Conservation (phyloP, 2,329 filamentous ascomycete species). For the Epicoccum nigrum region DNA sequence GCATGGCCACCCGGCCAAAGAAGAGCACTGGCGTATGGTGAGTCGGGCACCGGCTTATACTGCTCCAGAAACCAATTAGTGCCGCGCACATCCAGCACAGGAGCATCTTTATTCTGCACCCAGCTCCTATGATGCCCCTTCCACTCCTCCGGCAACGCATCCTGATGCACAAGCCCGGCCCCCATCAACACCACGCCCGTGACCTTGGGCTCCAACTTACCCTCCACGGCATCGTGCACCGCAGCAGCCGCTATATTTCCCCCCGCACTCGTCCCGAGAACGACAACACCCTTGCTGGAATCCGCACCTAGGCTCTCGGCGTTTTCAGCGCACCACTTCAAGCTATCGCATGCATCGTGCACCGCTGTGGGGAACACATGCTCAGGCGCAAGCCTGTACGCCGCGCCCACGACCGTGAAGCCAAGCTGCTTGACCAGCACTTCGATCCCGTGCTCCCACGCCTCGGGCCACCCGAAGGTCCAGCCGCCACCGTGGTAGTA, state of each 20-base stretch:
- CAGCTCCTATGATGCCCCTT: conserved; percentile 20
- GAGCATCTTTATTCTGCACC: conserved; percentile 23
- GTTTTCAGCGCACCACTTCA: conserved; percentile 26
- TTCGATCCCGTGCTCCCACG: conserved; percentile 48
- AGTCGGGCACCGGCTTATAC: conserved; percentile 41
- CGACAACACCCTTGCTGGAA: conserved; percentile 22
- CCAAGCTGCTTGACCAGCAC: conserved; percentile 3
- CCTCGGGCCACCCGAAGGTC: conserved; percentile 48
- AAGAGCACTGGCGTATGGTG: conserved; percentile 33
- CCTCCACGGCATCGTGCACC: conserved; percentile 25
- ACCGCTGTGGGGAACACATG: conserved; percentile 31
- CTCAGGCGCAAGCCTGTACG: conserved; percentile 47
- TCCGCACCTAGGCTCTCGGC: conserved; percentile 16
- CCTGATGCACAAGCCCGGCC: conserved; percentile 21
- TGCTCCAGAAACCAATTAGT: conserved; percentile 24
- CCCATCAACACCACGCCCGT: conserved; percentile 21
- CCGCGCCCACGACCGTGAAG: conserved; percentile 37
- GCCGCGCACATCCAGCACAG: conserved; percentile 18
- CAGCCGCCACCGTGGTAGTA: conserved; percentile 51
- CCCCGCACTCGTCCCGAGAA: conserved; percentile 25
- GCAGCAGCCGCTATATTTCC: conserved; percentile 21
- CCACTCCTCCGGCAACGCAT: conserved; percentile 20
- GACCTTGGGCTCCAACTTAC: conserved; percentile 18
- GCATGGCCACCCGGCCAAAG: conserved; percentile 26
- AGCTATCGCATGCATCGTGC: conserved; percentile 13